phyloP scores from a whole-genome alignment of 2,329 filamentous ascomycete genomes.

The Ambrosiella beaveri region DNA sequence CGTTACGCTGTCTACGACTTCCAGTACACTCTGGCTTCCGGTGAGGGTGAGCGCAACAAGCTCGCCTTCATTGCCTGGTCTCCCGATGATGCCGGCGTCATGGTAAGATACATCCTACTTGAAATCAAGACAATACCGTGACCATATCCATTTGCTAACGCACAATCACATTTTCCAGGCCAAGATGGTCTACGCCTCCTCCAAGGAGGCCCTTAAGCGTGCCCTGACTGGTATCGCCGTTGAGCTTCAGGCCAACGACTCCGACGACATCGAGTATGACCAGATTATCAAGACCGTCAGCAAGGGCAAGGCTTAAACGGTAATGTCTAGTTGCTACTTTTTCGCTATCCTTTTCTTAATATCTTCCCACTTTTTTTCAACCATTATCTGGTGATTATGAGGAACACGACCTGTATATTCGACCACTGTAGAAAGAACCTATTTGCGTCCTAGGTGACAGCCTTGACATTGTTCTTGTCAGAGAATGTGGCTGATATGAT shows the following conservation, averaged over 20 bases:
- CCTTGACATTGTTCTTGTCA: neutral
- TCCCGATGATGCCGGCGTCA: conserved; percentile 62
- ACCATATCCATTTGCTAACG: neutral
- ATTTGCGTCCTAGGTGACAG: neutral
- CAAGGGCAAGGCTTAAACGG: conserved; percentile 39
- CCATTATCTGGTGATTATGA: neutral
- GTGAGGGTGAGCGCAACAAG: conserved; percentile 63
- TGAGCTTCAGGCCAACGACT: conserved; percentile 72
- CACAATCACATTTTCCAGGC: conserved; percentile 31
- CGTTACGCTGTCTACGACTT: conserved; percentile 78
- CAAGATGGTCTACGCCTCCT: conserved; percentile 83
- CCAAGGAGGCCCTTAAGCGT: conserved; percentile 73
- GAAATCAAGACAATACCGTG: neutral
- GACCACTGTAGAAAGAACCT: neutral
- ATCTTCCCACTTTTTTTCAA: neutral
- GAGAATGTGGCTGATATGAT: too few relatives aligned
- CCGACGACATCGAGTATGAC: conserved; percentile 65
- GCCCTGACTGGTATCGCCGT: conserved; percentile 55
- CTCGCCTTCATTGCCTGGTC: conserved; percentile 66
- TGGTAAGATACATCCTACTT: conserved; percentile 34
- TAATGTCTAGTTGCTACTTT: neutral
- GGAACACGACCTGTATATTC: conserved; percentile 1
- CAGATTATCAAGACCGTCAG: conserved; percentile 49
- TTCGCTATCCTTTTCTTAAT: conserved; percentile 9
- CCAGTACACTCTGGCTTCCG: conserved; percentile 53